These are phyloP conservation scores for Cutaneotrichosporon spelunceum DNA, from an alignment of 1,284 basidiomycete species.

Conservation along the genomic window DNA sequence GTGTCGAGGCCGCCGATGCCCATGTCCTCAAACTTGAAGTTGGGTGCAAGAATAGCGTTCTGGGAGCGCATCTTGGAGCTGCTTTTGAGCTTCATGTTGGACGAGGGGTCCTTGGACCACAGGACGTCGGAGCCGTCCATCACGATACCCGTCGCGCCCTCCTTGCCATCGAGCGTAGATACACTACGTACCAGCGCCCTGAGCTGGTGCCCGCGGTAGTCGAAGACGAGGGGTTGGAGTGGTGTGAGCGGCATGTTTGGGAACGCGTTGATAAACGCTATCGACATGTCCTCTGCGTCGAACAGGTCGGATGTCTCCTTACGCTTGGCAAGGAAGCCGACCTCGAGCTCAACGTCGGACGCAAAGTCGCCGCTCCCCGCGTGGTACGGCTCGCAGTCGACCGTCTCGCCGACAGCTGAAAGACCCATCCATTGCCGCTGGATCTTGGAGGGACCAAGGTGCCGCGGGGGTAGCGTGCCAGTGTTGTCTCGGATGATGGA, in stretches of 20 bases:
- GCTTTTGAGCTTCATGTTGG: constrained; percentile 84
- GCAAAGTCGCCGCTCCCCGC: constrained; percentile 65
- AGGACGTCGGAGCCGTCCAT: constrained; percentile 89
- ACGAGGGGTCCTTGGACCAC: constrained; percentile 77
- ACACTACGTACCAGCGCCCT: constrained; percentile 69
- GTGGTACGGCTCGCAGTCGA: constrained; percentile 66
- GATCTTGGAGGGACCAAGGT: constrained; percentile 58
- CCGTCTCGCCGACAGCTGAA: constrained; percentile 70
- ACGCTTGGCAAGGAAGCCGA: constrained; percentile 66
- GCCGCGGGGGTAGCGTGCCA: constrained; percentile 61
- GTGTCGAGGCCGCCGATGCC: constrained; percentile 96
- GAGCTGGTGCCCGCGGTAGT: constrained; percentile 84
- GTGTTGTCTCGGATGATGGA: constrained; percentile 75
- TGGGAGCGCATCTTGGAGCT: constrained; percentile 85
- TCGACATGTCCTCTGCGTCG: constrained; percentile 78
- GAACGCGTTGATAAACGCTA: constrained; percentile 73
- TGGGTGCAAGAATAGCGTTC: constrained; percentile 93
- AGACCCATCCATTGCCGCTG: constrained; percentile 79
- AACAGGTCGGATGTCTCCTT: constrained; percentile 68
- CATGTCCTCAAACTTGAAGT: constrained; percentile 99
- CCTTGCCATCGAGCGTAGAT: constrained; percentile 54
- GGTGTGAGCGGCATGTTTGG: constrained; percentile 58
- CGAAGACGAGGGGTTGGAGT: constrained; percentile 77
- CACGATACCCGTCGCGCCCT: constrained; percentile 67
- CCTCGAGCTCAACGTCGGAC: constrained; percentile 71